Evolutionary conservation across 2,329 filamentous ascomycete genomes (phyloP).

Genomic region (Chalara sp.): DNA sequence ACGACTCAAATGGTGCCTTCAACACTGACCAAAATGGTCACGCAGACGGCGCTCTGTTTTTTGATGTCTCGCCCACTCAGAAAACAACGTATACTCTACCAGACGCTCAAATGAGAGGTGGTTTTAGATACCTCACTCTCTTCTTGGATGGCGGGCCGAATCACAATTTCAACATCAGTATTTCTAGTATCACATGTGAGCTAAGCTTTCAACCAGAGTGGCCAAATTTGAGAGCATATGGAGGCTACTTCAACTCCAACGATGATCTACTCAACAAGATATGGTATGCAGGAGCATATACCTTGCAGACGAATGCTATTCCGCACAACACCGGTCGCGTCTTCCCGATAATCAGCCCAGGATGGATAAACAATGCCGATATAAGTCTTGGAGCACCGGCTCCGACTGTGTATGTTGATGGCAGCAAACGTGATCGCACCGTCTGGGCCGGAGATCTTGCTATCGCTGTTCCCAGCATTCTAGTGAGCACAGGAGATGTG

Average conservation of each 20-base stretch:
- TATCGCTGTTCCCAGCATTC: constrained; percentile 46
- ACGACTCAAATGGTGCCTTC: constrained; percentile 39
- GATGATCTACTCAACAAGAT: constrained; percentile 45
- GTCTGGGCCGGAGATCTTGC: constrained; percentile 58
- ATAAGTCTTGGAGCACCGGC: constrained; percentile 26
- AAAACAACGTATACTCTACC: constrained; percentile 36
- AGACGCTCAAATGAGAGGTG: constrained; percentile 38
- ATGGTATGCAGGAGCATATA: constrained; percentile 44
- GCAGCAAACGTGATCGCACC: constrained; percentile 51
- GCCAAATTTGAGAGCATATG: constrained; percentile 38
- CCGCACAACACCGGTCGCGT: constrained; percentile 24
- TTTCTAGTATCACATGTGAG: constrained; percentile 28
- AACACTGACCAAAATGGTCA: constrained; percentile 12
- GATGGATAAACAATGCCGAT: constrained; percentile 34
- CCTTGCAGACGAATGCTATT: constrained; percentile 27
- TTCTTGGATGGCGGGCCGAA: constrained; percentile 32
- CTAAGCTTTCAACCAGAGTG: constrained; percentile 35
- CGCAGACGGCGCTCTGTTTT: constrained; percentile 41
- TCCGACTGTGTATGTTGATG: constrained; percentile 36
- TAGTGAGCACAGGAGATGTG: constrained; percentile 47
- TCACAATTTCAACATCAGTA: constrained; percentile 18
- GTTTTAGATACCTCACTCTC: constrained; percentile 44
- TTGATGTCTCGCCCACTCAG: constrained; percentile 29
- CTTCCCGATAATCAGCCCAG: constrained; percentile 16
- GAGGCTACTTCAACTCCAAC: constrained; percentile 44